Evolutionary conservation across 208 protist genomes (phyloP), one percentile per base, ranked within the genome.

Genomic region (Zelonia costaricensis): DNA sequence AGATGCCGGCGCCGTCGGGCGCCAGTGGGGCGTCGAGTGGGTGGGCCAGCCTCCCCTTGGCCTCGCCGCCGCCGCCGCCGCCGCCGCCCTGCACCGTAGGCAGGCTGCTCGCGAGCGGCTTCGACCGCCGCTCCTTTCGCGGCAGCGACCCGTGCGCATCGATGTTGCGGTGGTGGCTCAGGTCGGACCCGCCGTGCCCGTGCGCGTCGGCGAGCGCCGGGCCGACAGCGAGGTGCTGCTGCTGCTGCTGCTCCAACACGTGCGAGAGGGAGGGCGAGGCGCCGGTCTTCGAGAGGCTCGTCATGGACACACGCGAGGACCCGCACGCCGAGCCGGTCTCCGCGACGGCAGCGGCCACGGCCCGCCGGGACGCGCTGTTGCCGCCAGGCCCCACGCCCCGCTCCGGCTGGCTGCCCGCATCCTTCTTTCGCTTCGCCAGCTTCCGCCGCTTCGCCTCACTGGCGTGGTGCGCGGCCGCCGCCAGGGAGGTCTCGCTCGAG

Each of bases 81-180:
- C 53, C 65, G 30, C 12, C 40, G 12, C 5, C 18, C 4, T 63
- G 65, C 7, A 44, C 15, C 8, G 12, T 25, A 4, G 25, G 6
- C 0, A 40, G 8, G 16, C 31, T 25, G 33, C 31, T 40, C 43
- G 61, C 30, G 40, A 72, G 36, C 36, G 57, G 65, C 53, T 72
- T 72, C 9, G 57, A 72, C 7, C 57, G 56, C 12, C 65, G 65
- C 51, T 72, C 65, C 51, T 72, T 72, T n/a, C 48, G 65, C 20
- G 23, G 57, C 57, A 65, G 61, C 33, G 55, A 33, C 23, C 47
- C 51, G 1, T 40, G 42, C 30, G 30, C 23, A 7, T 71, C 56
- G 22, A 43, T 23, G n/a, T 31, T 23, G 30, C 48, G 38, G 39
- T 58, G 10, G 43, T 45, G 46, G 20, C 5, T 61, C 1, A 2